These are phyloP conservation scores for Microbotryomycetes sp. DNA, from an alignment of 1,284 basidiomycete genomes.

Conservation along the genomic window DNA sequence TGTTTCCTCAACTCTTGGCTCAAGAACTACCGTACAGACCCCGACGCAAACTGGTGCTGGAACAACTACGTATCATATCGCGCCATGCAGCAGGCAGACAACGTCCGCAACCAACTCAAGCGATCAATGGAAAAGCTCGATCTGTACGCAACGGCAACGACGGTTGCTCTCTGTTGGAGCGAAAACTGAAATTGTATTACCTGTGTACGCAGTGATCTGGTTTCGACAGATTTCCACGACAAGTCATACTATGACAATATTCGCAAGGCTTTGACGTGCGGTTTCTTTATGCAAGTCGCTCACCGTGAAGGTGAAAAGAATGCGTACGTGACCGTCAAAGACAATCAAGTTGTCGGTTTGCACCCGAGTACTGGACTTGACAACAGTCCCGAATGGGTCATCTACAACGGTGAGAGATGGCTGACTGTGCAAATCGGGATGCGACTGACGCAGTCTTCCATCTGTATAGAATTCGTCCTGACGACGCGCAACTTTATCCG, in stretches of 20 bases:
- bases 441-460: not conserved
- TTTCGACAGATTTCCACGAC: constrained; percentile 67
- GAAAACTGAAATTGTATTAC: too few species aligned
- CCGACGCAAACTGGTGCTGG: constrained; percentile 87
- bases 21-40: constrained; percentile 48
- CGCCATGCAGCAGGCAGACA: constrained; percentile 84
- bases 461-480: constrained; percentile 66
- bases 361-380: constrained; percentile 92
- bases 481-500: constrained; percentile 83
- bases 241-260: constrained; percentile 66
- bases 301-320: constrained; percentile 91
- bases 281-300: constrained; percentile 98
- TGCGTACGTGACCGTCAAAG: constrained; percentile 64
- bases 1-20: not conserved
- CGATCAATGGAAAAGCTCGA: constrained; percentile 77
- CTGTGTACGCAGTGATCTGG: constrained; percentile 54
- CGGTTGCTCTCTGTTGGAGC: not conserved
- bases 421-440: not conserved
- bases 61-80: constrained; percentile 80
- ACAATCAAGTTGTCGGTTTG: constrained; percentile 87
- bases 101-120: constrained; percentile 85
- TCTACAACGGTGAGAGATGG: constrained; percentile 65
- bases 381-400: constrained; percentile 89
- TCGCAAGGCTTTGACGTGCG: constrained; percentile 76
- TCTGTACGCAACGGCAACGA: constrained; percentile 19